A percentile compares a stretch with the other conserved stretches of the same genome.
These are phyloP conservation scores for Wickerhamomyces mucosus DNA, from an alignment of 805 yeast genomes.

Conservation along the genomic window DNA sequence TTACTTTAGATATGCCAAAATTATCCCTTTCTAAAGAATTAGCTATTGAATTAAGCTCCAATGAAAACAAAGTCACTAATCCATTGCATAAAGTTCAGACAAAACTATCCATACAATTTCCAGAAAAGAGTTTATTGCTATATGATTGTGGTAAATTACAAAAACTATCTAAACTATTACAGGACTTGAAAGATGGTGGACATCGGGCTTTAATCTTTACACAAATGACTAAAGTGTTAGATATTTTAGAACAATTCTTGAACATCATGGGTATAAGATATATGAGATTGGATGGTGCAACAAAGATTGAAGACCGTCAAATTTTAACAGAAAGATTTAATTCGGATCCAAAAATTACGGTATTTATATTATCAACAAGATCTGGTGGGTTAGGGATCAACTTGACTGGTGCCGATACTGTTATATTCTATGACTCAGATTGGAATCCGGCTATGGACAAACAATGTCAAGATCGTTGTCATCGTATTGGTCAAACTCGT, in stretches of 20 bases:
- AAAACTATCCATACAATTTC: slow-evolving; percentile 86
- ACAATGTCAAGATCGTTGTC: slow-evolving; percentile 98
- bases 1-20: slow-evolving; percentile 61
- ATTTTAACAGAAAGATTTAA: slow-evolving; percentile 88
- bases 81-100: slow-evolving; percentile 80
- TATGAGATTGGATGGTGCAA: slow-evolving; percentile 94
- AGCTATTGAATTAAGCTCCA: slow-evolving; percentile 20
- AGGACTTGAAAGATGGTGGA: slow-evolving; percentile 73
- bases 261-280: slow-evolving; percentile 92
- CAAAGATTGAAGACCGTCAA: slow-evolving; percentile 95
- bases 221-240: slow-evolving; percentile 96
- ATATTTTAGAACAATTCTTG: slow-evolving; percentile 84
- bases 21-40: slow-evolving; percentile 33
- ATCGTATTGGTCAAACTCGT: slow-evolving; percentile 95
- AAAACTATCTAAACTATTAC: slow-evolving; percentile 64
- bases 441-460: slow-evolving; percentile 99
- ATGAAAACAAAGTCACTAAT: slow-evolving; percentile 23
- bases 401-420: slow-evolving; percentile 97
- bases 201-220: slow-evolving; percentile 95
- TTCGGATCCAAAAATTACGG: slow-evolving; percentile 75
- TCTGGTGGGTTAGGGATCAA: slow-evolving; percentile 99
- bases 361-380: slow-evolving; percentile 86
- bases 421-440: slow-evolving; percentile 94
- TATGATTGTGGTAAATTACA: slow-evolving; percentile 97
- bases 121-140: slow-evolving; percentile 85